Conservation (phyloP, 2,329 filamentous ascomycete species). For the Sporothrix curviconia region DNA sequence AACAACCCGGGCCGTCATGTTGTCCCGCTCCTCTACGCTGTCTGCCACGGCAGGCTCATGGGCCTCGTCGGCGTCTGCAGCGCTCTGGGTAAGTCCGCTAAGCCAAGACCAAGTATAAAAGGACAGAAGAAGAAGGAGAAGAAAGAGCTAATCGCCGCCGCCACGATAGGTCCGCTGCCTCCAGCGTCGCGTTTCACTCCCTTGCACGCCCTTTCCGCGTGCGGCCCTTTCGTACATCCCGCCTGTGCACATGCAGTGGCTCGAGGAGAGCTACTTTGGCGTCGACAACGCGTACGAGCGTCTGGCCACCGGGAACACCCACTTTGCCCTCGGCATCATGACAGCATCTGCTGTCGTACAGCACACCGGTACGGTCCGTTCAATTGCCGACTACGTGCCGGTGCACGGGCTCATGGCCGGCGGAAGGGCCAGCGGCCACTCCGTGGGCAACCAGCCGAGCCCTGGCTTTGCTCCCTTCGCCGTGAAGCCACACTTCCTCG, state of each 20-base stretch:
- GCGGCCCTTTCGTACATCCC: background rate
- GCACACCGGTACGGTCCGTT: too few relatives aligned
- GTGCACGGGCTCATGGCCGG: slow-evolving; percentile 18
- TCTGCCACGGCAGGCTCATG: background rate
- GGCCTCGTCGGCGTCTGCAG: background rate
- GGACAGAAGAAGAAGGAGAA: too few relatives aligned
- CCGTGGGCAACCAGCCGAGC: background rate
- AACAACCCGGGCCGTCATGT: background rate
- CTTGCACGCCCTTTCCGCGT: too few relatives aligned
- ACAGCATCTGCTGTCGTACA: too few relatives aligned
- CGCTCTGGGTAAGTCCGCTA: background rate
- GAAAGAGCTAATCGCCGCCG: too few relatives aligned
- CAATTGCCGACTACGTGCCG: too few relatives aligned
- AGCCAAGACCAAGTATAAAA: too few relatives aligned
- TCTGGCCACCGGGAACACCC: slow-evolving; percentile 24
- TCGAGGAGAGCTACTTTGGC: slow-evolving; percentile 21
- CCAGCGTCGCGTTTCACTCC: too few relatives aligned
- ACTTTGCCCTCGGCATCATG: slow-evolving; percentile 19
- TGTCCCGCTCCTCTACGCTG: background rate
- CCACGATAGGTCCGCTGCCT: too few relatives aligned
- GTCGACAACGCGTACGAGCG: slow-evolving; percentile 25
- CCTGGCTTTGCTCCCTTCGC: background rate
- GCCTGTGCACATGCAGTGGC: slow-evolving; percentile 18
- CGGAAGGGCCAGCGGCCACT: background rate
- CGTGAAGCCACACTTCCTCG: slow-evolving; percentile 18